Percentiles rank a stretch among this genome's conserved stretches.
phyloP scores from a whole-genome alignment of 345 rosid species.

The Pistacia integerrima region DNA sequence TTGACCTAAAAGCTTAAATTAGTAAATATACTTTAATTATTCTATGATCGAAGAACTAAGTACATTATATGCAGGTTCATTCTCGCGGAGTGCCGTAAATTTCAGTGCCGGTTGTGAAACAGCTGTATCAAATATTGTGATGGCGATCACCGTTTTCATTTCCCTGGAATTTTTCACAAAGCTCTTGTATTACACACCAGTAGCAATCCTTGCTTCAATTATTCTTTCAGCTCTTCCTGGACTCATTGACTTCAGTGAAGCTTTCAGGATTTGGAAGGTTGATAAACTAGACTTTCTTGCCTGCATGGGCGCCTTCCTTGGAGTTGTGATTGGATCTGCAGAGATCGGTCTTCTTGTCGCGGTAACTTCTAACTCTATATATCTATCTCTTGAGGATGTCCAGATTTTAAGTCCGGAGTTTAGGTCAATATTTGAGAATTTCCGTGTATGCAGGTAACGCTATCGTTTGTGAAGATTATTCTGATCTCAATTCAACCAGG shows the following conservation, averaged over 20 bases:
- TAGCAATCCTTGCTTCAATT: constrained; percentile 80
- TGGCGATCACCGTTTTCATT: constrained; percentile 75
- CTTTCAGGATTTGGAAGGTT: constrained; percentile 69
- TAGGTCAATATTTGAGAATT: no score
- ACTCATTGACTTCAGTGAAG: constrained; percentile 61
- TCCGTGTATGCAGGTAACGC: constrained; percentile 48
- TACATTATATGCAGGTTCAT: constrained; percentile 57
- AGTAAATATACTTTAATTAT: background rate
- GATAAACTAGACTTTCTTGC: constrained; percentile 88
- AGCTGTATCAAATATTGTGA: constrained; percentile 78
- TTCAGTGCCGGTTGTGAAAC: constrained; percentile 86
- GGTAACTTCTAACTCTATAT: constrained; percentile 35
- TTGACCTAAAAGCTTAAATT: no score
- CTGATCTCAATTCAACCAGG: constrained; percentile 74
- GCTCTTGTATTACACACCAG: constrained; percentile 80
- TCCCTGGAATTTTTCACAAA: constrained; percentile 63
- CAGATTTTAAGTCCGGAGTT: no score
- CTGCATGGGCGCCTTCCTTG: constrained; percentile 81
- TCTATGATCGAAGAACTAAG: background rate
- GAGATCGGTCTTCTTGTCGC: constrained; percentile 88
- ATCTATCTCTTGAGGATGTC: no score
- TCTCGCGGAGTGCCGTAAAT: constrained; percentile 90
- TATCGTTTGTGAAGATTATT: constrained; percentile 81
- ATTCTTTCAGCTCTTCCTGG: constrained; percentile 91
- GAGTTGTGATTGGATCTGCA: constrained; percentile 74